Conservation (phyloP, 768 basidiomycete species). For the Trametes punicea region DNA sequence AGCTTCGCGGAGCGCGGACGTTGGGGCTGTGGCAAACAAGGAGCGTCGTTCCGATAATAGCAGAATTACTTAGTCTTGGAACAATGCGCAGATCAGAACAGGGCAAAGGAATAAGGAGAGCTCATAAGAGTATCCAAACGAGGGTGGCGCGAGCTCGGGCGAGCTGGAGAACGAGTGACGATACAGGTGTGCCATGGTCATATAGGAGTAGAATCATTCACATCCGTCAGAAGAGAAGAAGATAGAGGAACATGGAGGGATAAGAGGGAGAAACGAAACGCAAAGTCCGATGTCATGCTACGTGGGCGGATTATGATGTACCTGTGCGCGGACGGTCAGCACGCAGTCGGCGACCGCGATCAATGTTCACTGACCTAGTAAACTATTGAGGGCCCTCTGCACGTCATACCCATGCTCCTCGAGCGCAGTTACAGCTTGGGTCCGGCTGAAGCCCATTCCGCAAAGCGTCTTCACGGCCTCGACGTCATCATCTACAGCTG, state of each 20-base stretch:
- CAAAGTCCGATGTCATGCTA: neutral
- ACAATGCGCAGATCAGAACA: slow-evolving; percentile 1
- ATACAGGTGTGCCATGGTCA: slow-evolving; percentile 16
- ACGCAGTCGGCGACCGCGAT: neutral
- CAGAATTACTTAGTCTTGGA: slow-evolving; percentile 8
- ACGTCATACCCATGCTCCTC: slow-evolving; percentile 85
- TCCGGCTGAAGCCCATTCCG: slow-evolving; percentile 87
- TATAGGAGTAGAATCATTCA: slow-evolving; percentile 14
- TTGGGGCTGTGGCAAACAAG: slow-evolving; percentile 8
- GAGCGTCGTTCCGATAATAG: slow-evolving; percentile 9
- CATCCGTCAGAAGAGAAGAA: slow-evolving; percentile 7
- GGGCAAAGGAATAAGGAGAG: slow-evolving; percentile 8
- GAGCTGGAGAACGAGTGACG: slow-evolving; percentile 15
- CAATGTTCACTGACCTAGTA: slow-evolving; percentile 43
- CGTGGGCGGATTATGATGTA: slow-evolving; percentile 22
- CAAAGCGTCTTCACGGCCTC: slow-evolving; percentile 76
- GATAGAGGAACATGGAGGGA: neutral
- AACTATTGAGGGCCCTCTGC: slow-evolving; percentile 69
- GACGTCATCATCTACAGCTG: slow-evolving; percentile 67
- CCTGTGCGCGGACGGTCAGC: slow-evolving; percentile 16
- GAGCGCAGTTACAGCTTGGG: slow-evolving; percentile 77
- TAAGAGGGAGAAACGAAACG: neutral
- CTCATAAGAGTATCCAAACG: slow-evolving; percentile 21
- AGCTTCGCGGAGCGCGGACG: no score
- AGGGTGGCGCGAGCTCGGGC: slow-evolving; percentile 15